phyloP scores from a whole-genome alignment of 2,329 filamentous ascomycete species.

The Elsinoe necatrix region DNA sequence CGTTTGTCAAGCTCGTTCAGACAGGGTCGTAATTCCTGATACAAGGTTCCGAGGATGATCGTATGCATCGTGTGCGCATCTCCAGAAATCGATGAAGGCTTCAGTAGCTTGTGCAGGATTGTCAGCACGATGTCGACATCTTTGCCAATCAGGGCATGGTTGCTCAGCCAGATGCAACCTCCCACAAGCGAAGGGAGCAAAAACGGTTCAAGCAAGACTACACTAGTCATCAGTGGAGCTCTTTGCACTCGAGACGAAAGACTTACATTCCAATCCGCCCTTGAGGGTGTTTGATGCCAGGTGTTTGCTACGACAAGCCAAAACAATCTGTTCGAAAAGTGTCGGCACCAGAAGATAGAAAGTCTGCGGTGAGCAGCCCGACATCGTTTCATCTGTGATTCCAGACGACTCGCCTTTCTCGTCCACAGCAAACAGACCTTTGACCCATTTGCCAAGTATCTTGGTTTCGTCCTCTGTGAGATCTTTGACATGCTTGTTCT shows the following conservation, averaged over 20 bases:
- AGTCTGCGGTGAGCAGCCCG: conserved; percentile 70
- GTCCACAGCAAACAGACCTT: conserved; percentile 67
- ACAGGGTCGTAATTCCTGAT: conserved; percentile 58
- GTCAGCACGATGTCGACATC: conserved; percentile 62
- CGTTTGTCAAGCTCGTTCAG: conserved; percentile 58
- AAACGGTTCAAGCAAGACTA: conserved; percentile 70
- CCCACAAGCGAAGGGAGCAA: conserved; percentile 69
- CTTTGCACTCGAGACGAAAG: conserved; percentile 19
- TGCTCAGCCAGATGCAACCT: conserved; percentile 62
- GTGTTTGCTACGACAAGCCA: conserved; percentile 57
- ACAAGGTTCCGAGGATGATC: conserved; percentile 62
- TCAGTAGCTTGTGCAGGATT: conserved; percentile 64
- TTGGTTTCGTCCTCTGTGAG: conserved; percentile 57
- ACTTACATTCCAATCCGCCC: conserved; percentile 65
- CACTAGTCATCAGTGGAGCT: conserved; percentile 12
- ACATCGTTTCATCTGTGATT: conserved; percentile 71
- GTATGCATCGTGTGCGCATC: conserved; percentile 65
- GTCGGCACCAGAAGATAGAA: conserved; percentile 73
- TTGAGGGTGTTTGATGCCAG: conserved; percentile 63
- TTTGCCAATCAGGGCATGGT: conserved; percentile 56
- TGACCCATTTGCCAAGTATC: conserved; percentile 66
- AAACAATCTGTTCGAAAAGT: conserved; percentile 65
- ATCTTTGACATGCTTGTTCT: conserved; percentile 50
- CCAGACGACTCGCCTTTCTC: conserved; percentile 47
- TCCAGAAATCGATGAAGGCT: conserved; percentile 59